Conservation (phyloP, 192 early-diverging fungal genomes). For the Coemansia sp. region DNA sequence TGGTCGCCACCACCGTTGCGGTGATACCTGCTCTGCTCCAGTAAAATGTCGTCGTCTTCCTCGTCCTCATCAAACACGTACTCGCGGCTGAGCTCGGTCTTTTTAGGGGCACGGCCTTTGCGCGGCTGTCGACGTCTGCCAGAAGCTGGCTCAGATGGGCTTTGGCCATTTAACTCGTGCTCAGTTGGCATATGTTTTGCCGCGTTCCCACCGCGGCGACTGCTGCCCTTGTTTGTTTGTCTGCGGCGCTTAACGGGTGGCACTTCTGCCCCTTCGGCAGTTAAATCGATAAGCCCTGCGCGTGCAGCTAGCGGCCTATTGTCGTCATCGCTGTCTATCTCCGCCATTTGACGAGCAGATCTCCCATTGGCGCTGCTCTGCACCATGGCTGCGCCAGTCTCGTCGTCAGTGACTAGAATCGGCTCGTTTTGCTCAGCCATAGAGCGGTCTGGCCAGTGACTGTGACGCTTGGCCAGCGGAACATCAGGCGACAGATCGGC, state of each 20-base stretch:
- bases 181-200: constrained; percentile 15
- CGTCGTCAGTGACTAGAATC: constrained; percentile 28
- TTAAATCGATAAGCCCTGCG: constrained; percentile 2
- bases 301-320: constrained; percentile 31
- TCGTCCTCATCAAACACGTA: constrained; percentile 47
- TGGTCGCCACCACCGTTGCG: constrained; percentile 1
- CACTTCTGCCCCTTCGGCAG: constrained; percentile 4
- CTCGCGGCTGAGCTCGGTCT: constrained; percentile 43
- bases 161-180: constrained; percentile 3
- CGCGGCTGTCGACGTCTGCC: constrained; percentile 25
- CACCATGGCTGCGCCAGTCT: constrained; percentile 1
- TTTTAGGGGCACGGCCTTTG: constrained; percentile 20
- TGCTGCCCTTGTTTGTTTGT: constrained; percentile 9
- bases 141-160: not conserved
- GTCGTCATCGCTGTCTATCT: constrained; percentile 30
- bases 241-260: constrained; percentile 29
- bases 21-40: constrained; percentile 24
- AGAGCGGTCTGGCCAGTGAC: constrained; percentile 3
- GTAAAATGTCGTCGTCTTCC: constrained; percentile 22
- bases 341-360: not conserved
- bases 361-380: not conserved
- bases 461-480: constrained; percentile 13
- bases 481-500: constrained; percentile 12
- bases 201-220: constrained; percentile 13
- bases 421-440: constrained; percentile 2